Evolutionary conservation across 805 yeast genomes (phyloP).

Genomic region (Kregervanrija pseudodelftensis): DNA sequence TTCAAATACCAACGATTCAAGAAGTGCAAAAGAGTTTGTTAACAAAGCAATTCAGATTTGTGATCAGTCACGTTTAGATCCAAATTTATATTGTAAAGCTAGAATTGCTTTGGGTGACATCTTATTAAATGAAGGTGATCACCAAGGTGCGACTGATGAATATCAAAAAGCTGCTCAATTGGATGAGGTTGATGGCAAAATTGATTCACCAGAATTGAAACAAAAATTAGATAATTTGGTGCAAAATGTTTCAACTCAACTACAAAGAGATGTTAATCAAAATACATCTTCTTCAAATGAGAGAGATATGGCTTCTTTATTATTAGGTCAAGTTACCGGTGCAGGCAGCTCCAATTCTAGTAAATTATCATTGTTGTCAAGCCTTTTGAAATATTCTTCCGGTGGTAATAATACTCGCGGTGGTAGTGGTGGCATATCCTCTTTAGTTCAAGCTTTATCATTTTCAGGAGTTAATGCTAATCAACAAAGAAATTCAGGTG

Average conservation of each 20-base stretch:
- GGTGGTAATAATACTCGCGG: conserved; percentile 7
- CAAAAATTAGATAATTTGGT: conserved; percentile 20
- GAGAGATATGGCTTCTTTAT: conserved; percentile 22
- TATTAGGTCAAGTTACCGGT: conserved; percentile 22
- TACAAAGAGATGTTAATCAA: conserved; percentile 18
- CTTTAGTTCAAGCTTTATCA: conserved; percentile 20
- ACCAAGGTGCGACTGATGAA: conserved; percentile 20
- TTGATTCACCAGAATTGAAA: conserved; percentile 26
- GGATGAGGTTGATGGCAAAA: conserved; percentile 26
- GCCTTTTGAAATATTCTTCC: conserved; percentile 12
- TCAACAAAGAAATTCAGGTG: conserved; percentile 19
- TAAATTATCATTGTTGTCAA: conserved; percentile 21
- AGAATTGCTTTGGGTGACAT: conserved; percentile 29
- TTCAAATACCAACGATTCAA: conserved; percentile 5
- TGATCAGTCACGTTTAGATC: conserved; percentile 16
- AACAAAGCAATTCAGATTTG: conserved; percentile 17
- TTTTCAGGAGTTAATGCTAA: conserved; percentile 19
- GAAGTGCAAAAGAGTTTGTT: conserved; percentile 12
- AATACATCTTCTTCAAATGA: conserved; percentile 21
- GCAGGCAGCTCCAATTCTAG: conserved; percentile 20
- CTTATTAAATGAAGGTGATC: conserved; percentile 17
- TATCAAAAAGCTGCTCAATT: conserved; percentile 25
- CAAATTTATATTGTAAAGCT: conserved; percentile 21
- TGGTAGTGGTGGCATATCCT: conserved; percentile 19
- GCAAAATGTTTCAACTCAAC: conserved; percentile 14